Evolutionary conservation across 768 basidiomycete genomes (phyloP).

Genomic region (Collybia nuda): DNA sequence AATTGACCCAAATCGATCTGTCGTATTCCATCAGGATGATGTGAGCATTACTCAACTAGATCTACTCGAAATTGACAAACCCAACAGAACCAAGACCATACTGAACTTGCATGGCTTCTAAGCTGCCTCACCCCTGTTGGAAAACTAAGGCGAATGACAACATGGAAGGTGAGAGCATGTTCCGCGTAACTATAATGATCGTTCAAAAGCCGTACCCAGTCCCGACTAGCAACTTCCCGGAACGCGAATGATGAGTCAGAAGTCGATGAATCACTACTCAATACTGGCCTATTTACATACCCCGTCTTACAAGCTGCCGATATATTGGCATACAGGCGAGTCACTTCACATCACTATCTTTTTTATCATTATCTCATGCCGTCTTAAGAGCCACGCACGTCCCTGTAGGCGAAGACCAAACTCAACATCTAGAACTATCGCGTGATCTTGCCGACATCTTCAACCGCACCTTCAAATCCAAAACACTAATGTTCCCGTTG

Average conservation of each 20-base stretch:
- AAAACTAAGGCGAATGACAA: conserved; percentile 87
- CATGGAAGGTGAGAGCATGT: conserved; percentile 76
- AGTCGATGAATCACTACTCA: conserved; percentile 78
- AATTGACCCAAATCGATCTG: conserved; percentile 71
- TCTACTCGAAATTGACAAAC: background rate
- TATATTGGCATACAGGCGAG: conserved; percentile 81
- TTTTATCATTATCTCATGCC: background rate
- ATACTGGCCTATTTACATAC: conserved; percentile 87
- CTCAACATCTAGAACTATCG: conserved; percentile 88
- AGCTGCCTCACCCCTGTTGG: conserved; percentile 85
- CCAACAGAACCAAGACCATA: conserved; percentile 74
- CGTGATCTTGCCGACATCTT: conserved; percentile 83
- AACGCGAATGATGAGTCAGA: conserved; percentile 77
- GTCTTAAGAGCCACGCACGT: conserved; percentile 78
- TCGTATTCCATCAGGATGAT: conserved; percentile 88
- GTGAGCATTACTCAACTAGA: conserved; percentile 40
- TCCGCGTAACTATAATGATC: no score
- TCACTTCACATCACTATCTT: background rate
- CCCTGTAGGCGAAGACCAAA: conserved; percentile 95
- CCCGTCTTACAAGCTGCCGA: conserved; percentile 94
- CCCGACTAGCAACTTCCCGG: conserved; percentile 69
- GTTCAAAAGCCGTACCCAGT: conserved; percentile 37
- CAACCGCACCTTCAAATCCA: conserved; percentile 62
- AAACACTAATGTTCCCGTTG: conserved; percentile 61
- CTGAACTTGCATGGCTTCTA: conserved; percentile 88